phyloP scores from a whole-genome alignment of 176 grass and related monocot genomes.

The Sorghum bicolor region DNA sequence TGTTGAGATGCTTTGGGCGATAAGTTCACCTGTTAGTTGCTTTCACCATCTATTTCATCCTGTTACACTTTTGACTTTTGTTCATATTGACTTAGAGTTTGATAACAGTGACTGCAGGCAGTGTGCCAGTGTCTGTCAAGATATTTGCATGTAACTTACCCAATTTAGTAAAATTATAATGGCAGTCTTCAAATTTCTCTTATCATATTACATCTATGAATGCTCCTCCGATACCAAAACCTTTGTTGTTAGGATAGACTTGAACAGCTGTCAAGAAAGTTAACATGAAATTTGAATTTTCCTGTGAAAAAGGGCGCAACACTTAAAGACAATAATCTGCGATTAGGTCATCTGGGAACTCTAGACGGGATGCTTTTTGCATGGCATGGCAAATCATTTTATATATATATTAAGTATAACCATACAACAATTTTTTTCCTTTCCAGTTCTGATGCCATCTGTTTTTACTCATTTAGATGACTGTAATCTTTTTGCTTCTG shows the following conservation, averaged over 20 bases:
- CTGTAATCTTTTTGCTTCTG: neutral
- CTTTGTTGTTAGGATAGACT: neutral
- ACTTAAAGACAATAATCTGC: neutral
- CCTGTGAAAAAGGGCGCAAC: neutral
- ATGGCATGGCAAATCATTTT: neutral
- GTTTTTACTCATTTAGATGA: neutral
- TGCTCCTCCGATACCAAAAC: neutral
- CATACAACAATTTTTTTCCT: neutral
- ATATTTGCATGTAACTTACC: constrained; percentile 10
- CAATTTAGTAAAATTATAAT: too few species aligned
- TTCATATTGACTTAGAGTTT: constrained; percentile 12
- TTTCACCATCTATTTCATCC: constrained; percentile 9
- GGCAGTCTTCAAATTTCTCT: too few species aligned
- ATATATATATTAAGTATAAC: neutral
- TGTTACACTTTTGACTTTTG: constrained; percentile 39
- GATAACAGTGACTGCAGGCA: neutral
- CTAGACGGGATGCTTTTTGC: neutral
- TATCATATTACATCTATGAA: neutral
- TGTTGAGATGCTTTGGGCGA: constrained; percentile 83
- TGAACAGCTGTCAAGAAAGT: neutral
- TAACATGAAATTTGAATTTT: neutral
- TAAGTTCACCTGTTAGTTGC: constrained; percentile 45
- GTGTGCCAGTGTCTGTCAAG: neutral
- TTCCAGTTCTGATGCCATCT: neutral
- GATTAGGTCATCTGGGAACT: neutral